These are phyloP conservation scores for Cercospora citrullina DNA, from an alignment of 2,329 filamentous ascomycete species.

Conservation along the genomic window DNA sequence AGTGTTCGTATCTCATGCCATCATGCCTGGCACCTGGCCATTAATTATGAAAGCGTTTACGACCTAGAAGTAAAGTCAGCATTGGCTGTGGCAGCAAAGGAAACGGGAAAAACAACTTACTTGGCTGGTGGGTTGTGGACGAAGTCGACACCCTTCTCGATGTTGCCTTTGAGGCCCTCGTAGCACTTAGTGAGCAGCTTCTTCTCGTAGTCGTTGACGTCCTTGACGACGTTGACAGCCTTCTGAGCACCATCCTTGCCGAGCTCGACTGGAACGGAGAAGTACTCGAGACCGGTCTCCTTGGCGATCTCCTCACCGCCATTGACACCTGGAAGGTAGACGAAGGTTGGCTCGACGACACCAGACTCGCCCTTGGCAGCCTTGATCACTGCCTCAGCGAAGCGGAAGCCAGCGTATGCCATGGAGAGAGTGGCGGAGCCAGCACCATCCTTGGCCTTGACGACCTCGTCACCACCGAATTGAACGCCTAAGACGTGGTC, in stretches of 20 bases:
- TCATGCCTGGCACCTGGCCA: slow-evolving; percentile 12
- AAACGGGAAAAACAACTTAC: slow-evolving; percentile 49
- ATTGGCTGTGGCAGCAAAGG: background rate
- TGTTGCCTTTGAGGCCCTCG: slow-evolving; percentile 84
- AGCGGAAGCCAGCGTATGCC: slow-evolving; percentile 94
- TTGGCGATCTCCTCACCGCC: slow-evolving; percentile 85
- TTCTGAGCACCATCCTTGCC: slow-evolving; percentile 81
- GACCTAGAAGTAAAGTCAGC: slow-evolving; percentile 3
- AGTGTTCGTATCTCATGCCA: slow-evolving; percentile 14
- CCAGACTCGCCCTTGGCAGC: slow-evolving; percentile 86
- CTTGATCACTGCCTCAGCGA: slow-evolving; percentile 91
- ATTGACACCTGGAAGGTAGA: slow-evolving; percentile 87
- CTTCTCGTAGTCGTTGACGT: slow-evolving; percentile 85
- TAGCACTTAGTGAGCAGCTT: slow-evolving; percentile 74
- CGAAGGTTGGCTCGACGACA: slow-evolving; percentile 89
- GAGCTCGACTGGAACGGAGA: slow-evolving; percentile 93
- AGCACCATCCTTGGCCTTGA: slow-evolving; percentile 89
- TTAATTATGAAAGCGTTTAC: slow-evolving; percentile 1
- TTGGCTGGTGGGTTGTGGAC: slow-evolving; percentile 84
- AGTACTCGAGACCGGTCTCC: slow-evolving; percentile 83
- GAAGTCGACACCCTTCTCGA: slow-evolving; percentile 90
- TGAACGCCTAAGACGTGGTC: slow-evolving; percentile 63
- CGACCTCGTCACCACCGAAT: slow-evolving; percentile 96
- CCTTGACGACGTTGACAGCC: slow-evolving; percentile 74
- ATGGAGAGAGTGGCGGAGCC: slow-evolving; percentile 91